Conservation (phyloP, 371 early-diverging fungal species). For the Syncephalastrum racemosum region DNA sequence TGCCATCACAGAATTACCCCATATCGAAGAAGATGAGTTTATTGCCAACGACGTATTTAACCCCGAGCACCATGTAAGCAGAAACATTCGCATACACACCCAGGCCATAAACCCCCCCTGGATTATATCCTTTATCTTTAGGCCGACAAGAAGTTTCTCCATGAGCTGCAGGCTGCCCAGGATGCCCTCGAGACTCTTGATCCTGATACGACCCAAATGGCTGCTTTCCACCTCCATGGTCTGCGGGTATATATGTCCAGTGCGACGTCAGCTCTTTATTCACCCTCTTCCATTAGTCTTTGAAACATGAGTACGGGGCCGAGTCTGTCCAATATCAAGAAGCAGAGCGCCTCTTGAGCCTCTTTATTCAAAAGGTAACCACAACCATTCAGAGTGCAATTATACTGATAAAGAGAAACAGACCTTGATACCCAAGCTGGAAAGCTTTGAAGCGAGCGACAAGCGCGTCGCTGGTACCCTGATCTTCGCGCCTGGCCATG, state of each 20-base stretch:
- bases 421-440: constrained; percentile 27
- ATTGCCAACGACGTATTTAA: neutral
- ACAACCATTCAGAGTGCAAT: constrained; percentile 6
- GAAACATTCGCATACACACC: too few species aligned
- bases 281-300: neutral
- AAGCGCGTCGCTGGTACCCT: constrained; percentile 21
- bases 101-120: too few species aligned
- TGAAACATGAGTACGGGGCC: constrained; percentile 32
- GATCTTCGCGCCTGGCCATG: constrained; percentile 20
- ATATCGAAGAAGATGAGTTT: constrained; percentile 14
- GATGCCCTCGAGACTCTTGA: constrained; percentile 4
- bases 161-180: neutral
- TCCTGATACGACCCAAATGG: constrained; percentile 3
- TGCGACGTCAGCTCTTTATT: neutral
- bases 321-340: constrained; percentile 34
- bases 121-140: neutral
- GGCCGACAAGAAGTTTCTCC: constrained; percentile 3
- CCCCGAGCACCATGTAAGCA: constrained; percentile 1
- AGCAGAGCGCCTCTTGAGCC: constrained; percentile 25
- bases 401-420: neutral
- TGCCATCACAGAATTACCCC: neutral
- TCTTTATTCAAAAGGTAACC: constrained; percentile 31
- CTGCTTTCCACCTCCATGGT: too few species aligned
- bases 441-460: constrained; percentile 9
- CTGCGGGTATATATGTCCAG: too few species aligned